Percentiles rank a stretch among this genome's conserved stretches.
phyloP scores from a whole-genome alignment of 2,329 filamentous ascomycete species.

The Helicocarpus griseus region DNA sequence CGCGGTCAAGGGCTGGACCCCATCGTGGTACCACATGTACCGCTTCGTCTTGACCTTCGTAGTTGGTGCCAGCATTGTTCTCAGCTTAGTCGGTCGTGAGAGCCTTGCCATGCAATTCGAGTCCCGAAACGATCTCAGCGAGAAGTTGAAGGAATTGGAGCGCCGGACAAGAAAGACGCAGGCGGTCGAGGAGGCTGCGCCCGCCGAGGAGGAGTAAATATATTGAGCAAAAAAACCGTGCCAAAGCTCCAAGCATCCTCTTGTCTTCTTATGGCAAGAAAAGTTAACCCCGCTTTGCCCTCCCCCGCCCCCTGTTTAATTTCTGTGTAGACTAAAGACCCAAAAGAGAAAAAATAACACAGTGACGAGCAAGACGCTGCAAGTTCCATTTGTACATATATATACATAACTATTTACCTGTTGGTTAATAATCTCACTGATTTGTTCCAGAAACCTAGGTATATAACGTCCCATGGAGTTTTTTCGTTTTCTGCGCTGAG shows the following conservation, averaged over 20 bases:
- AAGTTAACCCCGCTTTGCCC: not conserved
- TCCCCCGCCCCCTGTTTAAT: not conserved
- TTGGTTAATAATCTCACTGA: too few species aligned
- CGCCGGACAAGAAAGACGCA: slow-evolving; percentile 37
- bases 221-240: not conserved
- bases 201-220: slow-evolving; percentile 16
- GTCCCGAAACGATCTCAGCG: slow-evolving; percentile 30
- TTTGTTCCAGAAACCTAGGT: too few species aligned
- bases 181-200: slow-evolving; percentile 30
- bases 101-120: slow-evolving; percentile 48
- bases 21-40: slow-evolving; percentile 78
- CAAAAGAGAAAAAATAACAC: not conserved
- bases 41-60: slow-evolving; percentile 87
- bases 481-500: too few species aligned
- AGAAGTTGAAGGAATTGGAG: slow-evolving; percentile 46
- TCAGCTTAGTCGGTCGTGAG: slow-evolving; percentile 72
- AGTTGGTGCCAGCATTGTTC: slow-evolving; percentile 70
- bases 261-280: not conserved
- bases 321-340: not conserved
- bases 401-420: too few species aligned
- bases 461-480: too few species aligned
- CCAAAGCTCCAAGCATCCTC: not conserved
- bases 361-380: slow-evolving; percentile 2
- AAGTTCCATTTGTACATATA: slow-evolving; percentile 2
- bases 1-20: slow-evolving; percentile 64